Conservation (phyloP, 345 rosid species). For the Salix koriyanagi region DNA sequence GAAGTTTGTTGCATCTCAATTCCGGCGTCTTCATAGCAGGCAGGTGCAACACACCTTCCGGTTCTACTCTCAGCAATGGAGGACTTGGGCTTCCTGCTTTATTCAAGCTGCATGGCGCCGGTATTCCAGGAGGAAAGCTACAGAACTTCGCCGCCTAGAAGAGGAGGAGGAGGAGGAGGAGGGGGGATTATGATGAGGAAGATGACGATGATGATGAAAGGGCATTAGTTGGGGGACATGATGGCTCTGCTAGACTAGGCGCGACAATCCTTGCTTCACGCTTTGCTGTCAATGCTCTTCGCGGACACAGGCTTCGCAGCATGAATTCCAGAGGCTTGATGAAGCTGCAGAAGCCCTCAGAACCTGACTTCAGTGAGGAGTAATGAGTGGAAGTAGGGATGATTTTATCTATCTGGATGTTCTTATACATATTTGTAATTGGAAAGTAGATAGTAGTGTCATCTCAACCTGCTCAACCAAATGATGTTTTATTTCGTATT, state of each 20-base stretch:
- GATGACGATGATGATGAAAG: conserved; percentile 26
- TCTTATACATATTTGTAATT: background rate
- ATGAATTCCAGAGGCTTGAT: conserved; percentile 30
- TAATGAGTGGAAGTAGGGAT: background rate
- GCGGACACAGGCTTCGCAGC: conserved; percentile 35
- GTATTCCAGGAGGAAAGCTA: conserved; percentile 49
- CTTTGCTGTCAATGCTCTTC: conserved; percentile 74
- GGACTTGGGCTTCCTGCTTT: conserved; percentile 85
- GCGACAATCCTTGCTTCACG: conserved; percentile 69
- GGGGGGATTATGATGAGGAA: background rate
- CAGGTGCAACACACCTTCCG: conserved; percentile 84
- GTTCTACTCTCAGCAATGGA: conserved; percentile 91
- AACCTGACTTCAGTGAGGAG: conserved; percentile 59
- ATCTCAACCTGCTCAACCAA: background rate
- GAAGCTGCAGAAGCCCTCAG: conserved; percentile 66
- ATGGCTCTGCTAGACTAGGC: conserved; percentile 37
- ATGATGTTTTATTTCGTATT: background rate
- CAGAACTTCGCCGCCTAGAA: conserved; percentile 44
- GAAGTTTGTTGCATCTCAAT: conserved; percentile 81
- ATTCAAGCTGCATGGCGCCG: conserved; percentile 80
- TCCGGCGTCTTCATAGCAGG: conserved; percentile 79
- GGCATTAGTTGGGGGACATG: conserved; percentile 20
- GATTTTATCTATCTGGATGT: background rate
- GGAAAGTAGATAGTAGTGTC: background rate
- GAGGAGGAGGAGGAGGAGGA: conserved; percentile 40